Evolutionary conservation across 2,329 filamentous ascomycete species (phyloP), one percentile per base, ranked within the genome.

Genomic region (Aspergillus sp.): DNA sequence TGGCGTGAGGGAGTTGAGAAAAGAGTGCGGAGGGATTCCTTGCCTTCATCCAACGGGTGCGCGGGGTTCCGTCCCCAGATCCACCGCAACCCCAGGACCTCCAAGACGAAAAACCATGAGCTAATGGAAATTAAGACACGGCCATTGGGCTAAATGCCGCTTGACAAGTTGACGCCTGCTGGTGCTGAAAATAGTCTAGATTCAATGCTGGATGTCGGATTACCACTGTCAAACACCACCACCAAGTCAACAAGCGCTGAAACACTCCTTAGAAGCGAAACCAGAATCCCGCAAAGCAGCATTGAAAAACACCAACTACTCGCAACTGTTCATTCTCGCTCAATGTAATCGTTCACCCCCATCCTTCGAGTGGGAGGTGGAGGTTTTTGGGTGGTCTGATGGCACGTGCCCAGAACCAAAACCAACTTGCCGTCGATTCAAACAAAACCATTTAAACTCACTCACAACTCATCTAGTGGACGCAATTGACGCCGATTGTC

Each of bases 11-110:
- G 54, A 63, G 42, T 59, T 59, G 51, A 49, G 60, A 40, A 56
- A 66, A 24, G 54, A 66, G 68, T 71, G 71, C 71, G 71, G 71
- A 73, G 69, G 67, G 57, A 70, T 73, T 73, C 71, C 70, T 71
- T 64, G 59, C 53, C 53, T 50, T 27, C 30, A 47, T 13, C 41
- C 39, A 46, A 42, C 33, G 45, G 51, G 54, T 51, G 54, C 67
- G 70, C 63, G 69, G 68, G 68, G 67, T 66, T 65, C 64, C 56
- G 59, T 70, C 70, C 71, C 70, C 71, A 60, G 70, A 70, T 66
- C 67, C 53, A 20, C 51, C n/a, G 7, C 19, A 37, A 37, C 34
- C 34, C 34, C 34, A 37, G 34, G 34, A 37, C 40, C 13, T n/a
- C 34, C 34, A 37, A n/a, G 34, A n/a, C 40, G n/a, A 42, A 42